Conservation (phyloP, 1,139 yeast genomes). For the Cylindricascospora bacillispora region DNA sequence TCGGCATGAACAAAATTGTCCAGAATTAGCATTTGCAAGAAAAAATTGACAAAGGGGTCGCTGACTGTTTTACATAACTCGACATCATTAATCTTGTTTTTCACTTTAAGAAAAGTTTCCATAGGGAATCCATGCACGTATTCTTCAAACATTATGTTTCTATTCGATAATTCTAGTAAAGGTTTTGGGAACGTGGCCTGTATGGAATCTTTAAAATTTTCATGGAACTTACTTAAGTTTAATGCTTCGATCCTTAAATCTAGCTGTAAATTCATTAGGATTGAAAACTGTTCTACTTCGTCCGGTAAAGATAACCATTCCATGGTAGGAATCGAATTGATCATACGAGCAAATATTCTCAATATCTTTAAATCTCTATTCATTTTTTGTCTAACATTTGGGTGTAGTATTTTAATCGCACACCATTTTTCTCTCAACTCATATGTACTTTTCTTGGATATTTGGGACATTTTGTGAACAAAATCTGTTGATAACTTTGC, state of each 20-base stretch:
- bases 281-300: conserved; percentile 79
- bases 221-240: conserved; percentile 53
- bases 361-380: conserved; percentile 75
- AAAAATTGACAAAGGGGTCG: conserved; percentile 81
- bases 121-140: conserved; percentile 73
- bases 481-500: conserved; percentile 48
- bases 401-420: conserved; percentile 89
- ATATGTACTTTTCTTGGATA: conserved; percentile 12
- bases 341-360: conserved; percentile 59
- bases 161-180: conserved; percentile 48
- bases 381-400: conserved; percentile 60
- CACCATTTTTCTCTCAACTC: conserved; percentile 38
- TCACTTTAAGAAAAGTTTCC: conserved; percentile 43
- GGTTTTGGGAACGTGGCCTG: conserved; percentile 80
- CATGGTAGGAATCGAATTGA: conserved; percentile 78
- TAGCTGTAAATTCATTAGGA: conserved; percentile 77
- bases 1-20: conserved; percentile 95
- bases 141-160: conserved; percentile 77
- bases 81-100: conserved; percentile 26
- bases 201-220: conserved; percentile 32
- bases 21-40: conserved; percentile 78
- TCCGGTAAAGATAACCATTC: conserved; percentile 95
- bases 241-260: conserved; percentile 84
- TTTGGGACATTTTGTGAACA: conserved; percentile 27
- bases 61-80: conserved; percentile 61